Conservation (phyloP, 805 yeast genomes). For the Gaillardinia entomophila region DNA sequence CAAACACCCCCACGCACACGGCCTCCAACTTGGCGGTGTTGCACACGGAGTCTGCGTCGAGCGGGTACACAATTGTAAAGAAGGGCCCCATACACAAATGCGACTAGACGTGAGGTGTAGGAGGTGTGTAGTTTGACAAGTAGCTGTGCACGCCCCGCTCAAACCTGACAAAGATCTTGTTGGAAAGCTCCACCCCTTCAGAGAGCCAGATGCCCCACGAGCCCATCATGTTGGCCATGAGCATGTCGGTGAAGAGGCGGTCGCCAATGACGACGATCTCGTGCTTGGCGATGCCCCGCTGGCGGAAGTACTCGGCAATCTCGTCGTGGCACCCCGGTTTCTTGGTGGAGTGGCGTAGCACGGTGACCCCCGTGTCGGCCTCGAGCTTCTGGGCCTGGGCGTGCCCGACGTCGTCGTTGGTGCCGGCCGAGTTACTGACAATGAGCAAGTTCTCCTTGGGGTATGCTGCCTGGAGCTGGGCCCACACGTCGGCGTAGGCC, state of each 20-base stretch:
- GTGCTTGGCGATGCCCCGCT: slow-evolving; percentile 43
- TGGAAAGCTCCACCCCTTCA: slow-evolving; percentile 63
- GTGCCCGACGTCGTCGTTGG: slow-evolving; percentile 61
- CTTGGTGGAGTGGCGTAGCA: slow-evolving; percentile 65
- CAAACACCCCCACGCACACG: no score
- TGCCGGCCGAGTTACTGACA: slow-evolving; percentile 92
- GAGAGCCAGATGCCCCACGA: slow-evolving; percentile 77
- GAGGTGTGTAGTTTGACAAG: no score
- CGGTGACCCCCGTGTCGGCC: slow-evolving; percentile 58
- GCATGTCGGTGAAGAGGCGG: slow-evolving; percentile 80
- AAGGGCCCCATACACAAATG: no score
- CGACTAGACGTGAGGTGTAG: no score
- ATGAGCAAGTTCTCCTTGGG: slow-evolving; percentile 64
- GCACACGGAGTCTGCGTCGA: no score
- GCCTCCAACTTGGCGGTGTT: no score
- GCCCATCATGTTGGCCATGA: slow-evolving; percentile 95
- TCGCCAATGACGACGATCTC: slow-evolving; percentile 90
- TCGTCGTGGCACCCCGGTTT: slow-evolving; percentile 79
- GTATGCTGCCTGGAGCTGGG: slow-evolving; percentile 44
- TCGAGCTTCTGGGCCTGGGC: slow-evolving; percentile 61
- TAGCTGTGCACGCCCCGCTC: slow-evolving; percentile 42
- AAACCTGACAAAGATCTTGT: slow-evolving; percentile 43
- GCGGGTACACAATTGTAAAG: no score
- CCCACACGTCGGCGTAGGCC: slow-evolving; percentile 55
- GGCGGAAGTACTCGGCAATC: slow-evolving; percentile 52